Evolutionary conservation across 495 filamentous ascomycete species (phyloP), one percentile per base, ranked within the genome.

Genomic region (Daldinia concentrica): DNA sequence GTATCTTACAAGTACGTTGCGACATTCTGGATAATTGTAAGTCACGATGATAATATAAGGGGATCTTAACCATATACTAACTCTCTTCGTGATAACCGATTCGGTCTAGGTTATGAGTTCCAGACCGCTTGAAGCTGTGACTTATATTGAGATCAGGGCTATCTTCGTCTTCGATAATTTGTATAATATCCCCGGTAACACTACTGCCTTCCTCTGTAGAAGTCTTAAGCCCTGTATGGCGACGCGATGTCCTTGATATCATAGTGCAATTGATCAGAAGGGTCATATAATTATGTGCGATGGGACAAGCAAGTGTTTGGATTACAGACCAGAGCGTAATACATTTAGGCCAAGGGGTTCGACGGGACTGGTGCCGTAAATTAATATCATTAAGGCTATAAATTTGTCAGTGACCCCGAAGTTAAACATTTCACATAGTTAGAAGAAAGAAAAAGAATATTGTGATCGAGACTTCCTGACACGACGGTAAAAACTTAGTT

Each of bases 1-100:
- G 45, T 74, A 76, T 67, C 77, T 69, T 34, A 78, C 77, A 15
- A 78, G 73, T 30, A 78, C 75, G 30, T 78, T 78, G 24, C 75
- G 75, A 45, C 77, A 78, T 56, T 78, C 77, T 78, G 26, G n/a
- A 37, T 12, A 11, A 14, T 43, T 9, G 50, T 78, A 43, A 74
- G 51, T 30, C 4, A 26, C 19, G 12, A 29, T 19, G 7, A 6
- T 9, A 29, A 14, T 17, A 11, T 26, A 30, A 8, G 17, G 12
- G 19, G n/a, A 30, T 9, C 45, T 34, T 14, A n/a, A 26, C 7
- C 41, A 8, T 45, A 22, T 17, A 72, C 74, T 62, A 29, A 78
- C 76, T 78, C 30, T 75, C 76, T 22, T 78, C 76, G 22, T 74
- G 74, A 57, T 76, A 78, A 5, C 74, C 76, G 29, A 57, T 68